Evolutionary conservation across 2,329 filamentous ascomycete species (phyloP).

Genomic region (Colletotrichum nymphaeae): DNA sequence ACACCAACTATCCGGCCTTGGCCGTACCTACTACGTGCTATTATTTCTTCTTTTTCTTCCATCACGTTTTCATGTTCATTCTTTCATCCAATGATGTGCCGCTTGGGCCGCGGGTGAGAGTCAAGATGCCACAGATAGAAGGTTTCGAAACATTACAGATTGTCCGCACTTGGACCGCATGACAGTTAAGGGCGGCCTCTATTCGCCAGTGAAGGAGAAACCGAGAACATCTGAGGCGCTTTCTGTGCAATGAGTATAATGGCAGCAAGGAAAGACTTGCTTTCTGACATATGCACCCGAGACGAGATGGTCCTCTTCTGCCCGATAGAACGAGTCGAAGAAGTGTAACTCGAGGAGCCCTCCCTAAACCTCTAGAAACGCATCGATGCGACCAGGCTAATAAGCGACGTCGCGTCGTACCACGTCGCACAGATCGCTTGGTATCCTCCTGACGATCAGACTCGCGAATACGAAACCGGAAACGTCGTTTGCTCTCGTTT

Average conservation of each 20-base stretch:
- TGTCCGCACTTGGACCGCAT: neutral
- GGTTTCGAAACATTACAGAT: conserved; percentile 8
- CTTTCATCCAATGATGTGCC: neutral
- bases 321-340: neutral
- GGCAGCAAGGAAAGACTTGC: neutral
- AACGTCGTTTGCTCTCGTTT: conserved; percentile 5
- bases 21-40: neutral
- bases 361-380: neutral
- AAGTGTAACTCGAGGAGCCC: neutral
- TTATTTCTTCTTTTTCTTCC: neutral
- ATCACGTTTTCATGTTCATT: neutral
- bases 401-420: neutral
- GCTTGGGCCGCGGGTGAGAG: neutral
- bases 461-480: conserved; percentile 16
- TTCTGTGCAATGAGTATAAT: too few species aligned
- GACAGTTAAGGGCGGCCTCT: neutral
- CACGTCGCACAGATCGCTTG: neutral
- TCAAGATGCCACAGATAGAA: neutral
- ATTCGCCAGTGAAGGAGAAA: neutral
- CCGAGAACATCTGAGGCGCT: neutral
- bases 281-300: neutral
- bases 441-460: conserved; percentile 8
- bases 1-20: neutral
- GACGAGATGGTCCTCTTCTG: neutral
- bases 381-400: neutral